These are phyloP conservation scores for Calcarisporium arbuscula DNA, from an alignment of 2,329 filamentous ascomycete genomes.

Conservation along the genomic window DNA sequence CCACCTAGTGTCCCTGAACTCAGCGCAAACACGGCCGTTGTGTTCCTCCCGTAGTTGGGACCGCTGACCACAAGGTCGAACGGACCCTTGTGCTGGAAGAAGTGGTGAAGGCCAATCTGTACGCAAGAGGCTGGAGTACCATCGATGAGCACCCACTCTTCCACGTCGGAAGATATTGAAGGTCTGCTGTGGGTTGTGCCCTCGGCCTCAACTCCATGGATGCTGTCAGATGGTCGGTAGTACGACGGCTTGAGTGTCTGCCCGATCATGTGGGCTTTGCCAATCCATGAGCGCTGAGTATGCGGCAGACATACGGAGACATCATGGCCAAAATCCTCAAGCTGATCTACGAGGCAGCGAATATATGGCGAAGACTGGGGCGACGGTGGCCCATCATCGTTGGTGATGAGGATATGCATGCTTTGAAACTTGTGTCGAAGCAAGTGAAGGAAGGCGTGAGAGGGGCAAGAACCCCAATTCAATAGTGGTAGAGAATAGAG, in stretches of 20 bases:
- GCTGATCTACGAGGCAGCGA: conserved; percentile 63
- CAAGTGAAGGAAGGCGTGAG: too few relatives aligned
- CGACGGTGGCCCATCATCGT: conserved; percentile 78
- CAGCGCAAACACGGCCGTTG: conserved; percentile 71
- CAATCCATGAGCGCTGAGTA: conserved; percentile 93
- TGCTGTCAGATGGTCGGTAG: conserved; percentile 56
- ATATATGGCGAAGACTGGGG: conserved; percentile 74
- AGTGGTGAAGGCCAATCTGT: conserved; percentile 76
- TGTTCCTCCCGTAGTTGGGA: conserved; percentile 79
- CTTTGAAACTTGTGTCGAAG: conserved; percentile 13
- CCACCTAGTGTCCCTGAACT: conserved; percentile 73
- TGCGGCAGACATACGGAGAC: conserved; percentile 90
- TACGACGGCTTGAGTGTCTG: conserved; percentile 79
- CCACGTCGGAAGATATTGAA: conserved; percentile 49
- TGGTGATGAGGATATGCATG: conserved; percentile 63
- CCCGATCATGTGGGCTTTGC: conserved; percentile 94
- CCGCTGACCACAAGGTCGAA: conserved; percentile 73
- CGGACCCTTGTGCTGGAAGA: conserved; percentile 64
- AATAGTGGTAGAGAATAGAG: too few relatives aligned
- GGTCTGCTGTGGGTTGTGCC: conserved; percentile 57
- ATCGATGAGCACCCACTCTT: conserved; percentile 78
- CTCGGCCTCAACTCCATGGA: conserved; percentile 41
- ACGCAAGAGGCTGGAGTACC: conserved; percentile 76
- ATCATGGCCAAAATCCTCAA: conserved; percentile 71
- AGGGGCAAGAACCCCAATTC: too few relatives aligned